Evolutionary conservation across 768 basidiomycete genomes (phyloP), one percentile per base, ranked within the genome.

Genomic region (Neoboletus subvelutipes): DNA sequence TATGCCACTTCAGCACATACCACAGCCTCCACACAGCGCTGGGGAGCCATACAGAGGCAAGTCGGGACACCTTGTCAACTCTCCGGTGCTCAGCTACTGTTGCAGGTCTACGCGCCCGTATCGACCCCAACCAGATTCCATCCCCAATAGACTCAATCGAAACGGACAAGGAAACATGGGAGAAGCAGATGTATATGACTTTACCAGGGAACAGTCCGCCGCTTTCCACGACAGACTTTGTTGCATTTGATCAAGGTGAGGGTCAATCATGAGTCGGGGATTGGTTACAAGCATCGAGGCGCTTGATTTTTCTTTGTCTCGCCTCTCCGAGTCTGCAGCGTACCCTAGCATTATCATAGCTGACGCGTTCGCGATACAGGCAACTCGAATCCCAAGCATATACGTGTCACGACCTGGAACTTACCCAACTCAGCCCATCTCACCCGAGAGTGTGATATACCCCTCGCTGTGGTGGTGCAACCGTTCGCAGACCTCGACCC

Each of bases 71-170:
- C 29, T 41, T 11, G 34, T 42, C 40, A 9, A 31, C 33, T 28
- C 43, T 22, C 18, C 26, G 9, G 24, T 56, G 39, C 43, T 66
- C 50, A 62, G 34, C 31, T 31, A 40, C 42, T 28, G 17, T 62
- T 50, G 10, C 63, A 89, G 92, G 93, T 55, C 80, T 91, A 54
- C 83, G 90, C 40, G 80, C 88, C 45, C 84, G 86, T 55, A 92
- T 99, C 64, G 92, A 98, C 70, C 86, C 90, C 8, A 81, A 76
- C 63, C 94, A 96, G 67, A 86, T 98, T 29, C 97, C 97, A n/a
- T 95, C 94, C 4, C 88, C 93, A 24, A 85, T 92, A 17, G 86
- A 89, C 41, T 77, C 84, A 13, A 84, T 90, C 50, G 90, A 92
- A 64, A 73, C 78, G 7, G 95, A 98, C 79, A 85, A 89, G 60